Conservation (phyloP, 148 eudicot genomes). For the Vaccinium macrocarpon region DNA sequence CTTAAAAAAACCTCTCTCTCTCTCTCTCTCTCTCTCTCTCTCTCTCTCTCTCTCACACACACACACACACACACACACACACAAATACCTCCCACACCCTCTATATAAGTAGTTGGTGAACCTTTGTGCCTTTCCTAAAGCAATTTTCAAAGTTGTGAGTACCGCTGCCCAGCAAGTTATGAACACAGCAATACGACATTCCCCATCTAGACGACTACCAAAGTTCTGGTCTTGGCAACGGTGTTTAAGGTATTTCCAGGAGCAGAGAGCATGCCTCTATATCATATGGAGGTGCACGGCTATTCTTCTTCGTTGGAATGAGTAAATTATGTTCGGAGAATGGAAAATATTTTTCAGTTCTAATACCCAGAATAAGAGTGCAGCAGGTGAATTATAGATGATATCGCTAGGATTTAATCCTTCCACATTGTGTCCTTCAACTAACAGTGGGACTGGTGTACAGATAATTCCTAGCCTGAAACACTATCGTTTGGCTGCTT, state of each 20-base stretch:
- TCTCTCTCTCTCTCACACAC: background rate
- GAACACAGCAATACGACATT: background rate
- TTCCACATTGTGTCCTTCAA: too few species aligned
- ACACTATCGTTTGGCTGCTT: background rate
- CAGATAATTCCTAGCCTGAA: background rate
- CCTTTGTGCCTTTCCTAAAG: background rate
- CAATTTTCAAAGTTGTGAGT: background rate
- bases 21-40: background rate
- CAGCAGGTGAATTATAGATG: conserved; percentile 1
- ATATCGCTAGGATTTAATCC: background rate
- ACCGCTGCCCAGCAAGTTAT: background rate
- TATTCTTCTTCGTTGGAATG: conserved; percentile 29
- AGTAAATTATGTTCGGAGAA: background rate
- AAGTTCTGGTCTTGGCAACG: conserved; percentile 18
- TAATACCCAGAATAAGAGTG: background rate
- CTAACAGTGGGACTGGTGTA: background rate
- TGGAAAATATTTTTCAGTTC: background rate
- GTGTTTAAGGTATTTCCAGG: conserved; percentile 28
- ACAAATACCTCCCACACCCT: background rate
- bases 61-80: too few species aligned
- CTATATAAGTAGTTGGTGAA: background rate
- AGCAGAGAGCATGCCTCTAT: conserved; percentile 30
- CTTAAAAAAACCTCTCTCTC: background rate
- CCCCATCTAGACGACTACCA: background rate
- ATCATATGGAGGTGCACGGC: conserved; percentile 35